phyloP scores from a whole-genome alignment of 2,329 filamentous ascomycete species.

The Cladobotryum mycophilum region DNA sequence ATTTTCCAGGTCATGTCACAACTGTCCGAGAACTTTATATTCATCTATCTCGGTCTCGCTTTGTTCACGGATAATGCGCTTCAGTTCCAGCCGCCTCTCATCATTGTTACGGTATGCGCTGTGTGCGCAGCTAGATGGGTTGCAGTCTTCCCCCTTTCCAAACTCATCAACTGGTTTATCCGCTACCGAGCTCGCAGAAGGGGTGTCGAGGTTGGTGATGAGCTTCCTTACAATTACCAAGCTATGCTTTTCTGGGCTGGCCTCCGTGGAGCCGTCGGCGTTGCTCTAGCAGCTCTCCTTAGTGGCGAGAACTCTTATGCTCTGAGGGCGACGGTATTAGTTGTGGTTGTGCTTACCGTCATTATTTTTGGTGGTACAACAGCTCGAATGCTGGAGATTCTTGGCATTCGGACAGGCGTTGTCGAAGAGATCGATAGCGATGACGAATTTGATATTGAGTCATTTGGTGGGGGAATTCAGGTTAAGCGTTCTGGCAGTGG shows the following conservation, averaged over 20 bases:
- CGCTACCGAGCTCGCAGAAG: conserved; percentile 74
- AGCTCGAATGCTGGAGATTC: conserved; percentile 92
- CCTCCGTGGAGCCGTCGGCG: conserved; percentile 88
- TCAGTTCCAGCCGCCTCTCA: conserved; percentile 89
- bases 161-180: conserved; percentile 86
- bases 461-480: conserved; percentile 64
- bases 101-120: conserved; percentile 83
- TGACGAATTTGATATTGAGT: conserved; percentile 96
- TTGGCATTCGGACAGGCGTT: conserved; percentile 93
- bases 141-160: conserved; percentile 88
- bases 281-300: conserved; percentile 85
- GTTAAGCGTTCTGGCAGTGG: conserved; percentile 72
- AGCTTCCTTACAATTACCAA: conserved; percentile 90
- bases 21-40: conserved; percentile 98
- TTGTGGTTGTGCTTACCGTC: conserved; percentile 93
- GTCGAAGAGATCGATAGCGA: conserved; percentile 96
- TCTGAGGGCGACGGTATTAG: conserved; percentile 88
- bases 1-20: conserved; percentile 93
- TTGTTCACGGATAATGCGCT: conserved; percentile 87
- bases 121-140: conserved; percentile 91
- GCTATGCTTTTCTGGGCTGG: conserved; percentile 99
- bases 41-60: conserved; percentile 94
- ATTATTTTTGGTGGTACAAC: conserved; percentile 99
- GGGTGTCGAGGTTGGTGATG: conserved; percentile 70
- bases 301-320: conserved; percentile 75